A percentile compares a stretch with the other conserved stretches of the same genome.
Conservation (phyloP, 2,329 filamentous ascomycete species). For the Pseudogymnoascus sp. region DNA sequence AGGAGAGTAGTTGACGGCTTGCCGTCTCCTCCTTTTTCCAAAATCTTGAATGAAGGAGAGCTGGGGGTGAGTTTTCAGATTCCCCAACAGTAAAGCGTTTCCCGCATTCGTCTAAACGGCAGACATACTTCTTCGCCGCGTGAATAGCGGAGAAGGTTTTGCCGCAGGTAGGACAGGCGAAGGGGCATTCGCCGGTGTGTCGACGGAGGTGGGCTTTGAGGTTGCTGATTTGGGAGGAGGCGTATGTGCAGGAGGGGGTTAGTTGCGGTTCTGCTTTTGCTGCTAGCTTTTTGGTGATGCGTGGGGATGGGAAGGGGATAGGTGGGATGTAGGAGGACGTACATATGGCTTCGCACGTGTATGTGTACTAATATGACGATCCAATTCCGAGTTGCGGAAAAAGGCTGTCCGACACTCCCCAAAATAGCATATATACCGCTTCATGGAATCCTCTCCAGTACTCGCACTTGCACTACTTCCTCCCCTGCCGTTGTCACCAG, state of each 20-base stretch:
- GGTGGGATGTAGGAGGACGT: constrained; percentile 35
- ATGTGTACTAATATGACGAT: constrained; percentile 82
- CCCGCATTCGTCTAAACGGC: constrained; percentile 73
- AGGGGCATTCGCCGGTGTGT: constrained; percentile 84
- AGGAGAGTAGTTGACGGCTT: too few relatives aligned
- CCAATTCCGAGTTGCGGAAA: constrained; percentile 84
- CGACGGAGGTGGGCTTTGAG: constrained; percentile 84
- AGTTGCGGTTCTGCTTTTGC: too few relatives aligned
- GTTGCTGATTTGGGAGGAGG: constrained; percentile 86
- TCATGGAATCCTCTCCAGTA: too few relatives aligned
- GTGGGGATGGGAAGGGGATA: neutral
- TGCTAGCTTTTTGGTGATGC: neutral
- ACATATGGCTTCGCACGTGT: constrained; percentile 88
- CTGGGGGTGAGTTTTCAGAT: constrained; percentile 66
- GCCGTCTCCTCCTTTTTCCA: too few relatives aligned
- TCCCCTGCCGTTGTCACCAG: neutral
- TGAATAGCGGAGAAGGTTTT: constrained; percentile 72
- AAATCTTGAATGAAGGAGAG: too few relatives aligned
- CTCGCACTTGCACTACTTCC: too few relatives aligned
- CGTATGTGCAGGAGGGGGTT: constrained; percentile 57
- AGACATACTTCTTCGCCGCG: constrained; percentile 71
- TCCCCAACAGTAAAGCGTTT: constrained; percentile 89
- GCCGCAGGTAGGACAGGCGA: constrained; percentile 69
- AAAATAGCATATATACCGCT: constrained; percentile 61
- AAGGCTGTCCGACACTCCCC: constrained; percentile 76